Conservation (phyloP, 1,284 basidiomycete genomes). For the Pseudozyma sp. region DNA sequence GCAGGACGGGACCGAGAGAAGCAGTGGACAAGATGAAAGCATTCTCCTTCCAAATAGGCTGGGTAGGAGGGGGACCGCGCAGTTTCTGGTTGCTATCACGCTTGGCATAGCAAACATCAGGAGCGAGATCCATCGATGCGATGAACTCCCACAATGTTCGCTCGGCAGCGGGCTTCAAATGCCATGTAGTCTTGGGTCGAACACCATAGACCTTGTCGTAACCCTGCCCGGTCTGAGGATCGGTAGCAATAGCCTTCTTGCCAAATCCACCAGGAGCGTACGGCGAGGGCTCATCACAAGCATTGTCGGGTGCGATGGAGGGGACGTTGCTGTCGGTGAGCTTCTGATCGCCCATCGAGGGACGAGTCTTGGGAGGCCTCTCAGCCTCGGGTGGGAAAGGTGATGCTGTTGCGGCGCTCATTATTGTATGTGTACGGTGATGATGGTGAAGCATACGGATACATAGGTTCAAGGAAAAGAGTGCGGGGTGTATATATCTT, state of each 20-base stretch:
- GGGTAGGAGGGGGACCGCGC: conserved; percentile 54
- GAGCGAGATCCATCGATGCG: conserved; percentile 53
- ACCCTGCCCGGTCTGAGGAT: conserved; percentile 47
- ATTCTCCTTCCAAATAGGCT: conserved; percentile 59
- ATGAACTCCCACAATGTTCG: conserved; percentile 62
- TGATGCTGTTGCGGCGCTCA: conserved; percentile 25
- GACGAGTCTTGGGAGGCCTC: conserved; percentile 26
- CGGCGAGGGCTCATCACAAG: conserved; percentile 62
- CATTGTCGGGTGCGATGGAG: conserved; percentile 59
- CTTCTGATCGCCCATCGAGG: conserved; percentile 46
- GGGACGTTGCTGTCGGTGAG: conserved; percentile 46
- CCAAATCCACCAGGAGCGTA: conserved; percentile 55
- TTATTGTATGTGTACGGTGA: conserved; percentile 10
- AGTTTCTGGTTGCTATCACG: conserved; percentile 39
- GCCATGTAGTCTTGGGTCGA: conserved; percentile 64
- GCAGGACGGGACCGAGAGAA: conserved; percentile 44
- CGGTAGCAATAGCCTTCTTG: conserved; percentile 56
- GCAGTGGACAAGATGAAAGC: conserved; percentile 57
- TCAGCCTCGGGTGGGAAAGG: conserved; percentile 46
- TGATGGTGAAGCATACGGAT: conserved; percentile 3
- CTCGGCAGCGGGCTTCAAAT: conserved; percentile 55
- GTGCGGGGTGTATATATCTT: conserved; percentile 38
- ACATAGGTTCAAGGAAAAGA: too few species aligned
- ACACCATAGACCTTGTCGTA: conserved; percentile 65
- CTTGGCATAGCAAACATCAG: conserved; percentile 51